Percentiles rank a stretch among this genome's conserved stretches.
Evolutionary conservation across 495 filamentous ascomycete species (phyloP).

Genomic region (Cladorrhinum samala): DNA sequence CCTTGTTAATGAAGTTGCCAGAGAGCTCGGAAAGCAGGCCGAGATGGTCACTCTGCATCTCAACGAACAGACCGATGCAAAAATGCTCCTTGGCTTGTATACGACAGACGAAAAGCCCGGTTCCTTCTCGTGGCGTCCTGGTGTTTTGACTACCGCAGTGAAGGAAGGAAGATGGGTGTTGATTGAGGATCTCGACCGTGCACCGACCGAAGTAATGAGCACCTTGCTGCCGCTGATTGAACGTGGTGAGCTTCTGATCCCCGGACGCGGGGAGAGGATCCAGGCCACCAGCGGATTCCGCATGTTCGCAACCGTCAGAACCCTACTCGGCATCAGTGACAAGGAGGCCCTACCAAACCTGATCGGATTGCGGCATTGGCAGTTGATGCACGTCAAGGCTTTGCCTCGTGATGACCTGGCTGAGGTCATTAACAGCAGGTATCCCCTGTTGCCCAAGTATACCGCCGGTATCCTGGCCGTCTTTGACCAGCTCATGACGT

Average conservation of each 20-base stretch:
- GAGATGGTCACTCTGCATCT: conserved; percentile 87
- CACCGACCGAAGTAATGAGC: conserved; percentile 91
- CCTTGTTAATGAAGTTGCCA: conserved; percentile 74
- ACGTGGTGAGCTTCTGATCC: conserved; percentile 75
- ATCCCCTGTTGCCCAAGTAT: conserved; percentile 63
- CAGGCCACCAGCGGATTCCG: conserved; percentile 77
- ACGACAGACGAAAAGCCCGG: conserved; percentile 77
- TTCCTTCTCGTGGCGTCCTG: conserved; percentile 87
- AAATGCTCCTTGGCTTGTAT: conserved; percentile 89
- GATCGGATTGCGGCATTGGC: conserved; percentile 82
- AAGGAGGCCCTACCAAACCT: conserved; percentile 53
- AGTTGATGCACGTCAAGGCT: conserved; percentile 59
- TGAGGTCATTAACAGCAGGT: conserved; percentile 62
- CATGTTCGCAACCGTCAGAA: conserved; percentile 86
- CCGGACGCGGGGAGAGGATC: conserved; percentile 77
- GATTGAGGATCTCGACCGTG: conserved; percentile 93
- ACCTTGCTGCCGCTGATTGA: conserved; percentile 87
- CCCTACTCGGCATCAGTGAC: conserved; percentile 62
- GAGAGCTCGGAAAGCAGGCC: conserved; percentile 61
- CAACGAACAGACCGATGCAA: conserved; percentile 96
- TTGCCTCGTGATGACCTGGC: conserved; percentile 64
- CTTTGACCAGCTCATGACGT: conserved; percentile 58
- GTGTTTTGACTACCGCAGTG: conserved; percentile 88
- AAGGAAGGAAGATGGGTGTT: conserved; percentile 91
- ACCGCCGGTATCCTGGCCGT: conserved; percentile 66